phyloP scores from a whole-genome alignment of 495 filamentous ascomycete genomes.

The Thermochaetoides thermophila region DNA sequence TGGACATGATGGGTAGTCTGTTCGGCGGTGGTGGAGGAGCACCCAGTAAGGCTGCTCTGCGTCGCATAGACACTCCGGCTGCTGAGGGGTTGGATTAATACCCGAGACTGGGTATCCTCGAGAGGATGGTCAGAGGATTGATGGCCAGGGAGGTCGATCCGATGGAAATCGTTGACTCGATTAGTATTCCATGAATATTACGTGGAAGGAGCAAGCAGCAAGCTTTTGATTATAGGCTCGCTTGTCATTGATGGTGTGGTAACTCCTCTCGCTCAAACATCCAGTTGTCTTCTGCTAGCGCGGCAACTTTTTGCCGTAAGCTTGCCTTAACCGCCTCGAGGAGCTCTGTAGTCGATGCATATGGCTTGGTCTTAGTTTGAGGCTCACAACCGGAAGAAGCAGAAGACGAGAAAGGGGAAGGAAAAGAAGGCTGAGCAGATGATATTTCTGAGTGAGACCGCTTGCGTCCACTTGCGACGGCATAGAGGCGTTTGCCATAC shows the following conservation, averaged over 20 bases:
- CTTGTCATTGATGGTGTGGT: slow-evolving; percentile 13
- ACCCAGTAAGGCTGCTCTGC: slow-evolving; percentile 26
- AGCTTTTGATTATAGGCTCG: too few relatives aligned
- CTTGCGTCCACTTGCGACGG: too few relatives aligned
- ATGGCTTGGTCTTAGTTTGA: slow-evolving; percentile 3
- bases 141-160: too few relatives aligned
- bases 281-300: slow-evolving; percentile 75
- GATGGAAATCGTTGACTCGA: background rate
- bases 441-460: too few relatives aligned
- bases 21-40: slow-evolving; percentile 56
- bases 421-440: too few relatives aligned
- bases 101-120: background rate
- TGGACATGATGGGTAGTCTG: slow-evolving; percentile 97
- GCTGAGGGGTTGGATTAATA: slow-evolving; percentile 38
- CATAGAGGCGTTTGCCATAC: too few relatives aligned
- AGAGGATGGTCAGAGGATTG: background rate
- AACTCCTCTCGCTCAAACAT: slow-evolving; percentile 68
- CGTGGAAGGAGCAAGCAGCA: too few relatives aligned
- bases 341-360: slow-evolving; percentile 38
- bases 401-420: too few relatives aligned
- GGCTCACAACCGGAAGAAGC: too few relatives aligned
- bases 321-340: slow-evolving; percentile 58
- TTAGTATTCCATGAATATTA: too few relatives aligned
- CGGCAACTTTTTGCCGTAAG: slow-evolving; percentile 52
- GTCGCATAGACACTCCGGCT: slow-evolving; percentile 32